Percentiles rank a stretch among this genome's conserved stretches.
Conservation (phyloP, 306 rosid species). For the Quillaja saponaria region DNA sequence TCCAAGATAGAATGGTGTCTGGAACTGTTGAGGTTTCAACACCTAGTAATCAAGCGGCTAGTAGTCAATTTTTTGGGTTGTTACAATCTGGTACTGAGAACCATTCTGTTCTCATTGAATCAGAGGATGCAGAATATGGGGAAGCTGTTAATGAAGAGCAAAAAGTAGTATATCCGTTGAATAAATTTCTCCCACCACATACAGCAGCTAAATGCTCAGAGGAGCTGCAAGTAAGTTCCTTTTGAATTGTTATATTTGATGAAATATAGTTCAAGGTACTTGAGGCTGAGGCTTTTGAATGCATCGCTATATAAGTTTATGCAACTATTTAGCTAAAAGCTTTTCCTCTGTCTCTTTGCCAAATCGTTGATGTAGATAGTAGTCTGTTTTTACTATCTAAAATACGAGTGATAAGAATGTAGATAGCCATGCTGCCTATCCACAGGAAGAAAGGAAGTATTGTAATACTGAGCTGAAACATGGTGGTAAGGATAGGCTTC, state of each 20-base stretch:
- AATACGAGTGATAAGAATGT: slow-evolving; percentile 11
- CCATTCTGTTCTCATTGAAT: slow-evolving; percentile 35
- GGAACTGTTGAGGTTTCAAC: slow-evolving; percentile 50
- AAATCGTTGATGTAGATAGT: background rate
- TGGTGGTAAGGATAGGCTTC: background rate
- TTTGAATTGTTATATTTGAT: background rate
- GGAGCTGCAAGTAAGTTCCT: slow-evolving; percentile 74
- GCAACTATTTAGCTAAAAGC: slow-evolving; percentile 11
- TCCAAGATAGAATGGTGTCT: slow-evolving; percentile 47
- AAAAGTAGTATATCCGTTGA: slow-evolving; percentile 52
- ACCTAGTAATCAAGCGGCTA: slow-evolving; percentile 51
- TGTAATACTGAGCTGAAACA: background rate
- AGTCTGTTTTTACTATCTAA: background rate
- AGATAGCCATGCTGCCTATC: background rate
- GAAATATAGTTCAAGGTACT: too few species aligned
- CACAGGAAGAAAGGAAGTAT: background rate
- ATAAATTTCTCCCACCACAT: slow-evolving; percentile 77
- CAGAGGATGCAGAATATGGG: slow-evolving; percentile 48
- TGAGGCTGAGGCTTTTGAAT: too few species aligned
- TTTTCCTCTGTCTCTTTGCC: slow-evolving; percentile 13
- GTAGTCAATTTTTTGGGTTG: slow-evolving; percentile 53
- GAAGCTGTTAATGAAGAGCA: slow-evolving; percentile 51
- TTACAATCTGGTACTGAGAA: slow-evolving; percentile 53
- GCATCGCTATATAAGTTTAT: slow-evolving; percentile 1
- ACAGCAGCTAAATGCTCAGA: slow-evolving; percentile 73